Conservation (phyloP, 2,329 filamentous ascomycete species). For the Pseudogymnoascus sp. region DNA sequence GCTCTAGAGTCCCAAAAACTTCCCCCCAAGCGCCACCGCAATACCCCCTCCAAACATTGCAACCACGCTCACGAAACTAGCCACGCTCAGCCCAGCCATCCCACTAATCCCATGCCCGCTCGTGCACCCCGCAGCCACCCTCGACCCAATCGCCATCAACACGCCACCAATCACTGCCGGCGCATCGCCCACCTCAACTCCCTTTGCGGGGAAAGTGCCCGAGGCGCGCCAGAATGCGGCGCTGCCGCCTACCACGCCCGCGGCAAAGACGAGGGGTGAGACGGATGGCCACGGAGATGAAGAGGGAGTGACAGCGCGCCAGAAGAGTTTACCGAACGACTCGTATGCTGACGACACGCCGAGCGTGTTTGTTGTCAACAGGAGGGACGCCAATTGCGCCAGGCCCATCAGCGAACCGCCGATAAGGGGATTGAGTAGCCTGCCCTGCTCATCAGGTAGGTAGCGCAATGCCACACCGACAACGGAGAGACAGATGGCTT, state of each 20-base stretch:
- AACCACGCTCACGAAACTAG: slow-evolving; percentile 53
- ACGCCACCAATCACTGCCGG: slow-evolving; percentile 46
- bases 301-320: slow-evolving; percentile 30
- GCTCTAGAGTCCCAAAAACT: neutral
- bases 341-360: slow-evolving; percentile 56
- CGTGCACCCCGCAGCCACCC: slow-evolving; percentile 58
- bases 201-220: slow-evolving; percentile 25
- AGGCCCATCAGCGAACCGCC: slow-evolving; percentile 52
- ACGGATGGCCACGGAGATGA: slow-evolving; percentile 26
- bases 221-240: slow-evolving; percentile 28
- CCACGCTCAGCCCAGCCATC: slow-evolving; percentile 50
- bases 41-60: slow-evolving; percentile 49
- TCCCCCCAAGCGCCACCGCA: slow-evolving; percentile 15
- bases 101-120: slow-evolving; percentile 63
- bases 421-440: slow-evolving; percentile 32
- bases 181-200: slow-evolving; percentile 27
- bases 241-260: slow-evolving; percentile 42
- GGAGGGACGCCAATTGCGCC: slow-evolving; percentile 48
- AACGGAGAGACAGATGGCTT: slow-evolving; percentile 15
- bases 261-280: slow-evolving; percentile 38
- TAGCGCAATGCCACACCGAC: slow-evolving; percentile 8
- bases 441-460: slow-evolving; percentile 10
- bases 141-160: slow-evolving; percentile 49
- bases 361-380: slow-evolving; percentile 44
- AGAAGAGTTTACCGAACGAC: slow-evolving; percentile 48